A percentile compares a stretch with the other conserved stretches of the same genome.
Conservation (phyloP, 495 filamentous ascomycete species). For the Articulospora tetracladia region DNA sequence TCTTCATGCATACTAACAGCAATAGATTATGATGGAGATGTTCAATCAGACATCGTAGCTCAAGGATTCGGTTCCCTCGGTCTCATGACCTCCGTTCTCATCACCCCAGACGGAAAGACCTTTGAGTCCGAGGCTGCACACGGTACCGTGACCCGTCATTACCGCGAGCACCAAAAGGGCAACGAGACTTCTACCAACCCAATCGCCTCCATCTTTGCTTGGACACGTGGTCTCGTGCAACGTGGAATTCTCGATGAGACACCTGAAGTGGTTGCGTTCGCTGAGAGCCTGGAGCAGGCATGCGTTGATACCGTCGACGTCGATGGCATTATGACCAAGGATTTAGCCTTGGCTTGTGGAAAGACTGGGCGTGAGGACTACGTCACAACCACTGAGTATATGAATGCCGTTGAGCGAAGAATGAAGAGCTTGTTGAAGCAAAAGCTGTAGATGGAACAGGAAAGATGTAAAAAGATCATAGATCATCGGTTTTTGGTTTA, state of each 20-base stretch:
- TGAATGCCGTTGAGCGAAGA: constrained; percentile 83
- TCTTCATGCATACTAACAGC: constrained; percentile 11
- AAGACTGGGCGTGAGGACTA: constrained; percentile 76
- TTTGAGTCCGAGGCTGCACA: constrained; percentile 98
- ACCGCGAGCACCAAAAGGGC: constrained; percentile 97
- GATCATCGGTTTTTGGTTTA: background rate
- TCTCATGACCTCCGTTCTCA: constrained; percentile 95
- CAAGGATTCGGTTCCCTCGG: constrained; percentile 98
- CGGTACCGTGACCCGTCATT: constrained; percentile 97
- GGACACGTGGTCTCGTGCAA: constrained; percentile 93
- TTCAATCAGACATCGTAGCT: constrained; percentile 96
- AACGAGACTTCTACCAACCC: constrained; percentile 97
- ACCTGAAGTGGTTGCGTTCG: constrained; percentile 83
- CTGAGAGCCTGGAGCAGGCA: constrained; percentile 88
- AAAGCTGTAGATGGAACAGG: constrained; percentile 32
- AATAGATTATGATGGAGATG: constrained; percentile 95
- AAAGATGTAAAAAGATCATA: background rate
- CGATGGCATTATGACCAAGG: constrained; percentile 98
- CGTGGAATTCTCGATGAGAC: constrained; percentile 86
- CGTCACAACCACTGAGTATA: constrained; percentile 85
- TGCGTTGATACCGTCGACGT: constrained; percentile 90
- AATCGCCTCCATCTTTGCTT: constrained; percentile 97
- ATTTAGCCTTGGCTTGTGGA: constrained; percentile 87
- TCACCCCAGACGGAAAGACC: constrained; percentile 91
- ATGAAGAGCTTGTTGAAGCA: constrained; percentile 60